These are phyloP conservation scores for Calonectria pteridis DNA, from an alignment of 2,329 filamentous ascomycete genomes.

Conservation along the genomic window DNA sequence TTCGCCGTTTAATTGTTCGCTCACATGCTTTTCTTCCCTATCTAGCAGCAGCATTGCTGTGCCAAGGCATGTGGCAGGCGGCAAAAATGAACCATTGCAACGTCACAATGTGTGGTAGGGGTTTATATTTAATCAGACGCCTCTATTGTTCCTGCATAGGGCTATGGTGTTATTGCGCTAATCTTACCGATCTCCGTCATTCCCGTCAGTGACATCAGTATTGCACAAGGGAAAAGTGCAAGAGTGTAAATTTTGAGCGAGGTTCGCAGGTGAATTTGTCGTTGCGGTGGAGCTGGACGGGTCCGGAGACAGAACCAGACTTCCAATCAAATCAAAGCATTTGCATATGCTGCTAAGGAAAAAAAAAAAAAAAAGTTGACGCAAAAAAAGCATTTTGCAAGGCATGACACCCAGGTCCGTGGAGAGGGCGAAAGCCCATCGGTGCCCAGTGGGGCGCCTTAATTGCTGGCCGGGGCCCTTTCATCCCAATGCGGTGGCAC, in stretches of 20 bases:
- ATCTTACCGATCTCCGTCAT: neutral
- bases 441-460: slow-evolving; percentile 6
- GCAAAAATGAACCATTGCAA: neutral
- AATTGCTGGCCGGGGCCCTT: slow-evolving; percentile 1
- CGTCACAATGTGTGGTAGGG: neutral
- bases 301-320: neutral
- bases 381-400: slow-evolving; percentile 19
- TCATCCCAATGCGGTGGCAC: slow-evolving; percentile 8
- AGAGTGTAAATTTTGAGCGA: neutral
- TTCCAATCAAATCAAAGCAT: neutral
- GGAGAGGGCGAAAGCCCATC: slow-evolving; percentile 11
- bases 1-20: neutral
- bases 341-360: neutral
- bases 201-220: neutral
- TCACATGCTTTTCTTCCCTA: neutral
- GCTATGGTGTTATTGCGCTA: neutral
- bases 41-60: neutral
- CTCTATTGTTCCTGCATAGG: slow-evolving; percentile 9
- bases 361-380: neutral
- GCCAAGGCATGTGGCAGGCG: neutral
- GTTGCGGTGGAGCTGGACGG: neutral
- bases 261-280: neutral
- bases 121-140: neutral
- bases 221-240: neutral
- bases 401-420: slow-evolving; percentile 22